A percentile compares a stretch with the other conserved stretches of the same genome.
Conservation (phyloP, 2,329 filamentous ascomycete species). For the Colletotrichum melonis region DNA sequence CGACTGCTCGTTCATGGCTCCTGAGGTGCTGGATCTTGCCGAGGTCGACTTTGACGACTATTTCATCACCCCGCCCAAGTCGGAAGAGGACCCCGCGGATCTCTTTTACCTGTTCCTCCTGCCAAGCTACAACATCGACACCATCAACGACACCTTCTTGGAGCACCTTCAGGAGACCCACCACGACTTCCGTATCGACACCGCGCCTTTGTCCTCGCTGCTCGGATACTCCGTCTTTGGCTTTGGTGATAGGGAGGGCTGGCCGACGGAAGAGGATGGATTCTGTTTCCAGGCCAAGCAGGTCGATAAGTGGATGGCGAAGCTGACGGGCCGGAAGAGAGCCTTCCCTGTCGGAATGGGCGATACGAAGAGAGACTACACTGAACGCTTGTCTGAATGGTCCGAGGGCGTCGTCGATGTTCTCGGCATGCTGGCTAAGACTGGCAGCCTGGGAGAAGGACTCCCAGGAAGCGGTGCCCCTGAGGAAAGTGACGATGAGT, state of each 20-base stretch:
- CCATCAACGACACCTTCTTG: slow-evolving; percentile 87
- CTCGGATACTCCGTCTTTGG: slow-evolving; percentile 95
- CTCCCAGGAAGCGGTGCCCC: slow-evolving; percentile 85
- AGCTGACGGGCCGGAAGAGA: slow-evolving; percentile 85
- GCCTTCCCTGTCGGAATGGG: slow-evolving; percentile 91
- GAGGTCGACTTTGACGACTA: slow-evolving; percentile 94
- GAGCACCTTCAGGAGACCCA: slow-evolving; percentile 92
- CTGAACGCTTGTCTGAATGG: slow-evolving; percentile 80
- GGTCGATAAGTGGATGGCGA: slow-evolving; percentile 97
- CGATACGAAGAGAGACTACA: slow-evolving; percentile 82
- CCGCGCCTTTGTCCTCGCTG: slow-evolving; percentile 79
- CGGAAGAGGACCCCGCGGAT: slow-evolving; percentile 60
- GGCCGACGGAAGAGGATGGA: slow-evolving; percentile 90
- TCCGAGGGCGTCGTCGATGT: slow-evolving; percentile 77
- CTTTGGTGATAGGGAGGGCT: slow-evolving; percentile 89
- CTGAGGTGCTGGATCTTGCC: slow-evolving; percentile 80
- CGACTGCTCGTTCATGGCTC: slow-evolving; percentile 58
- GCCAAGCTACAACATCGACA: slow-evolving; percentile 96
- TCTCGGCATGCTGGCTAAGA: slow-evolving; percentile 71
- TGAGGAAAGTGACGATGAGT: slow-evolving; percentile 85
- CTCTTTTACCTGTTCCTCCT: slow-evolving; percentile 87
- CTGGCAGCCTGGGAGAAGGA: slow-evolving; percentile 69
- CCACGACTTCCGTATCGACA: slow-evolving; percentile 96
- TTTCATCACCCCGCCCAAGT: slow-evolving; percentile 82
- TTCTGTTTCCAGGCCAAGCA: slow-evolving; percentile 94